Evolutionary conservation across 768 basidiomycete species (phyloP).

Genomic region (Botryobasidium botryosum): DNA sequence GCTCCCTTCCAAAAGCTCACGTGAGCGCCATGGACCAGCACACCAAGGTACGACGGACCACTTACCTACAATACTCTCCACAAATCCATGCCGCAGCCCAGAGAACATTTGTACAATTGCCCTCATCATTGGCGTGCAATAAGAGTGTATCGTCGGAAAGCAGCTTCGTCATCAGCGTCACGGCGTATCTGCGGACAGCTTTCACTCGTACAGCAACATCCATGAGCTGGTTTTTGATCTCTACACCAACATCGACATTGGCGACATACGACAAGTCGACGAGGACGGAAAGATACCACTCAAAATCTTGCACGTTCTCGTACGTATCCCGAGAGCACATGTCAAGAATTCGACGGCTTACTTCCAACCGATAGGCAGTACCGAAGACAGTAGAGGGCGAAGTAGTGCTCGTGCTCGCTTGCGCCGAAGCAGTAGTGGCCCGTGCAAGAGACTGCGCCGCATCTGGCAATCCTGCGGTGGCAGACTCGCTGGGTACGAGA

Average conservation of each 20-base stretch:
- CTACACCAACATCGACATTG: slow-evolving; percentile 54
- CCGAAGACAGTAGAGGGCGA: slow-evolving; percentile 29
- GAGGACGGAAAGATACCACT: slow-evolving; percentile 94
- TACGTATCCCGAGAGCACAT: slow-evolving; percentile 76
- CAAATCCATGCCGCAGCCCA: slow-evolving; percentile 96
- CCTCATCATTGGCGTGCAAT: slow-evolving; percentile 45
- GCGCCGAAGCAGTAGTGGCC: slow-evolving; percentile 22
- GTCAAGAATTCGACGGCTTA: slow-evolving; percentile 68
- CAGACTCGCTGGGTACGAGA: slow-evolving; percentile 45
- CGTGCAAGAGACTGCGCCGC: slow-evolving; percentile 38
- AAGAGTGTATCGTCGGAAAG: slow-evolving; percentile 64
- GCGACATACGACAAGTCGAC: slow-evolving; percentile 84
- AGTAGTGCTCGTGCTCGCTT: slow-evolving; percentile 4
- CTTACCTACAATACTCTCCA: slow-evolving; percentile 84
- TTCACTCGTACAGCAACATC: slow-evolving; percentile 75
- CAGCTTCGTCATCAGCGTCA: slow-evolving; percentile 67
- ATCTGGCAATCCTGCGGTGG: slow-evolving; percentile 29
- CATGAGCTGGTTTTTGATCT: slow-evolving; percentile 70
- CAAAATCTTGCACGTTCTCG: slow-evolving; percentile 78
- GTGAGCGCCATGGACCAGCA: slow-evolving; percentile 1
- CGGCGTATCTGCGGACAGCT: slow-evolving; percentile 58
- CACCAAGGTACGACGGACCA: slow-evolving; percentile 6
- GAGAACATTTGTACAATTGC: slow-evolving; percentile 66
- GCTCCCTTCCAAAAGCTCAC: slow-evolving; percentile 36
- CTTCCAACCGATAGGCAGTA: slow-evolving; percentile 72